phyloP scores from a whole-genome alignment of 176 grass and related monocot genomes.

The Phoenix roebelenii region DNA sequence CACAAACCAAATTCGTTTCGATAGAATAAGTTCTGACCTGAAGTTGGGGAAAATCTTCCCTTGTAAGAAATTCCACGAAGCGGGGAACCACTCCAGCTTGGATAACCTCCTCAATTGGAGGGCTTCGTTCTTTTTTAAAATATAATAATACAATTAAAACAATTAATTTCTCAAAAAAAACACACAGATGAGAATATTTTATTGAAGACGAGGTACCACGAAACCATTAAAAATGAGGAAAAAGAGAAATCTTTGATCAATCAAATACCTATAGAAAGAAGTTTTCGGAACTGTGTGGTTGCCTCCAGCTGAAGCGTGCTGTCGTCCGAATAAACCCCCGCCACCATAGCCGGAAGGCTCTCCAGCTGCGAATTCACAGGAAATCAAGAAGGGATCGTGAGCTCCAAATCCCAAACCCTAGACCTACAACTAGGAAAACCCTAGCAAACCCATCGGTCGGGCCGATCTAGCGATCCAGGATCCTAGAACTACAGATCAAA shows the following conservation, averaged over 20 bases:
- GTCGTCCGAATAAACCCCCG: slow-evolving; percentile 65
- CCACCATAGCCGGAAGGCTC: slow-evolving; percentile 59
- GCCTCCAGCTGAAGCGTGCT: slow-evolving; percentile 51
- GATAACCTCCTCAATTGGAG: slow-evolving; percentile 90
- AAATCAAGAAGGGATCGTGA: background rate
- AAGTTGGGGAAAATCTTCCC: slow-evolving; percentile 87
- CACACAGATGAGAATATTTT: background rate
- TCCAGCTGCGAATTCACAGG: slow-evolving; percentile 37
- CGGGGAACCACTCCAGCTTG: slow-evolving; percentile 72
- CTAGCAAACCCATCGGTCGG: background rate
- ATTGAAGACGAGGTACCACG: background rate
- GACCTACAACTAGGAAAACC: background rate
- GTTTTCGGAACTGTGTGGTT: slow-evolving; percentile 79
- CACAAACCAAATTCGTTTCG: background rate
- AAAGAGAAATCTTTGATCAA: too few species aligned
- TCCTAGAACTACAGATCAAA: background rate
- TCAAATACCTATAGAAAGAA: slow-evolving; percentile 65
- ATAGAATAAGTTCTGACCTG: slow-evolving; percentile 34
- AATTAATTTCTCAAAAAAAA: background rate
- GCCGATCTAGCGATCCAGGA: too few species aligned
- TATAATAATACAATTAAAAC: background rate
- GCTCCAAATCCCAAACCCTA: slow-evolving; percentile 11
- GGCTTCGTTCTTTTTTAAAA: slow-evolving; percentile 46
- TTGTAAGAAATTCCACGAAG: slow-evolving; percentile 74
- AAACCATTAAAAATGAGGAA: too few species aligned